Conservation (phyloP, 2,329 filamentous ascomycete species). For the Beauveria sp. region DNA sequence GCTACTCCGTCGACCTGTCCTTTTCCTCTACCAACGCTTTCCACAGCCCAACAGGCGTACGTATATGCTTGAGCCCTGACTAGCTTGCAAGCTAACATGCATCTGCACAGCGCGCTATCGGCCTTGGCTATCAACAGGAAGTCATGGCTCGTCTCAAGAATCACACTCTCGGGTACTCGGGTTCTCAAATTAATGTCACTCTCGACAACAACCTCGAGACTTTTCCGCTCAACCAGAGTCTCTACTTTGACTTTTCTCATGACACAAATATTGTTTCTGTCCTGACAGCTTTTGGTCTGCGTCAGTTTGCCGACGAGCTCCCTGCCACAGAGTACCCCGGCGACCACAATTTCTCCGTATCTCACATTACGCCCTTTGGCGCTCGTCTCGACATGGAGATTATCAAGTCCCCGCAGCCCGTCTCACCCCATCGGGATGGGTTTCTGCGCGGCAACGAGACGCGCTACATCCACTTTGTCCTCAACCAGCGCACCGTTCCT, state of each 20-base stretch:
- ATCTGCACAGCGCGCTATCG: constrained; percentile 50
- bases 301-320: constrained; percentile 56
- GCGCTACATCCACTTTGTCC: constrained; percentile 64
- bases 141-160: constrained; percentile 62
- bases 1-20: constrained; percentile 60
- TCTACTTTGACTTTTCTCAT: constrained; percentile 74
- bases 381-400: constrained; percentile 67
- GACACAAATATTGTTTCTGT: constrained; percentile 67
- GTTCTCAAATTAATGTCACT: constrained; percentile 59
- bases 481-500: constrained; percentile 68
- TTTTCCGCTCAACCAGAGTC: constrained; percentile 64
- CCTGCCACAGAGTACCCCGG: constrained; percentile 47
- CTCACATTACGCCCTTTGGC: constrained; percentile 63
- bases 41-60: constrained; percentile 53
- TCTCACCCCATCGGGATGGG: constrained; percentile 45
- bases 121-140: constrained; percentile 66
- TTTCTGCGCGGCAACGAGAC: constrained; percentile 49
- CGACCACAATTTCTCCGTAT: constrained; percentile 55
- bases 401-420: constrained; percentile 58
- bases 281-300: constrained; percentile 64
- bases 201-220: constrained; percentile 60
- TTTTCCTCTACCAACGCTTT: constrained; percentile 58
- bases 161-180: constrained; percentile 52
- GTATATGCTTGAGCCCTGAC: constrained; percentile 15
- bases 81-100: neutral